Evolutionary conservation across 306 rosid genomes (phyloP).

Genomic region (Lagenaria siceraria): DNA sequence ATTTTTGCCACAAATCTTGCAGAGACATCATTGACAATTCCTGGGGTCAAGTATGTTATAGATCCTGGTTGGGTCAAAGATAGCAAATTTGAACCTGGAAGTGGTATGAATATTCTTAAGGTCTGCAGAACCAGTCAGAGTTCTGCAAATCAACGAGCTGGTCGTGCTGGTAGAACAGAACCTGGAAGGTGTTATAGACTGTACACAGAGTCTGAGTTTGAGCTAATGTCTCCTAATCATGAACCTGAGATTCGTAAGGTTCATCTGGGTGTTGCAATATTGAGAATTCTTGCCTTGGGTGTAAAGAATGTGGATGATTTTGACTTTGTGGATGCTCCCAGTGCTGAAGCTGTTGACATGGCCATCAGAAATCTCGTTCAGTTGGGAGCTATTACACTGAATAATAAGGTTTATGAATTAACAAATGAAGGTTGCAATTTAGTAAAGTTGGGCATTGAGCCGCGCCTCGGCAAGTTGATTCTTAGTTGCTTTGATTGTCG

Average conservation of each 20-base stretch:
- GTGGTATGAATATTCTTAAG: conserved; percentile 86
- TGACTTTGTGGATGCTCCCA: conserved; percentile 88
- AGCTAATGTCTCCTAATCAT: conserved; percentile 54
- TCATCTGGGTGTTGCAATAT: conserved; percentile 92
- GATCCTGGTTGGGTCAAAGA: conserved; percentile 84
- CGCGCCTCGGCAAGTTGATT: conserved; percentile 87
- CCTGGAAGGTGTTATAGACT: conserved; percentile 90
- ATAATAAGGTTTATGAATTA: conserved; percentile 29
- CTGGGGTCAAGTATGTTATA: conserved; percentile 86
- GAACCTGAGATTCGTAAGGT: conserved; percentile 96
- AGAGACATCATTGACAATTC: conserved; percentile 91
- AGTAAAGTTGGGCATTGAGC: conserved; percentile 85
- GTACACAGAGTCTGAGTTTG: conserved; percentile 61
- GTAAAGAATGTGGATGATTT: conserved; percentile 57
- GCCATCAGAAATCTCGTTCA: conserved; percentile 71
- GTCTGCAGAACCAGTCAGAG: conserved; percentile 81
- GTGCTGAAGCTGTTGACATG: conserved; percentile 65
- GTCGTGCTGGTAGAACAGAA: conserved; percentile 96
- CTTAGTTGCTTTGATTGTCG: conserved; percentile 39
- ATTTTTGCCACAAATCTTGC: conserved; percentile 91
- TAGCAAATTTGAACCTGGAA: conserved; percentile 67
- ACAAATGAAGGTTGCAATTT: conserved; percentile 54
- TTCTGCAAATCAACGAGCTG: conserved; percentile 89
- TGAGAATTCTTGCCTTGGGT: conserved; percentile 83
- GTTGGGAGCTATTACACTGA: conserved; percentile 46